Evolutionary conservation across 1,284 basidiomycete species (phyloP).

Genomic region (Tilletia caries): DNA sequence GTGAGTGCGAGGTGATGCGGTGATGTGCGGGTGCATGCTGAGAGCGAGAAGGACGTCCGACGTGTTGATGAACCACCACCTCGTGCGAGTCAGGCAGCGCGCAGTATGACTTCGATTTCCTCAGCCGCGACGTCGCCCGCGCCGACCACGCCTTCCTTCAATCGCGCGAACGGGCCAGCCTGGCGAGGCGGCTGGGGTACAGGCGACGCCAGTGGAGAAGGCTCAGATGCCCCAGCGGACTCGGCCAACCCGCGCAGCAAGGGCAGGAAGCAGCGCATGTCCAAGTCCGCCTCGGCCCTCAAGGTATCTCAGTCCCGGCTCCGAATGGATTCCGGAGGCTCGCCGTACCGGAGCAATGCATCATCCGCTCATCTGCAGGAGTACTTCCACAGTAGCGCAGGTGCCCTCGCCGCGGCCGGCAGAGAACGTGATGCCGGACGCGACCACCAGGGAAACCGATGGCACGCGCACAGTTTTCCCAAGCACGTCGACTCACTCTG

Average conservation of each 20-base stretch:
- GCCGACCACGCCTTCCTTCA: not conserved
- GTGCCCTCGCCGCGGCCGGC: not conserved
- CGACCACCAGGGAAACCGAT: slow-evolving; percentile 6
- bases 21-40: too few relatives aligned
- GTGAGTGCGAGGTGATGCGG: too few relatives aligned
- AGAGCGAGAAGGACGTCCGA: too few relatives aligned
- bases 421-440: slow-evolving; percentile 3
- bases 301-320: not conserved
- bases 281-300: not conserved
- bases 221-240: too few relatives aligned
- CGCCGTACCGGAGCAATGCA: not conserved
- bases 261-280: slow-evolving; percentile 4
- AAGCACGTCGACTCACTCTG: slow-evolving; percentile 37
- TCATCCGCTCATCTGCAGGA: not conserved
- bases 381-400: slow-evolving; percentile 1
- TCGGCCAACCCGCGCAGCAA: not conserved
- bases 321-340: not conserved
- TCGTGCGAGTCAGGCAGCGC: too few relatives aligned
- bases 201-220: not conserved
- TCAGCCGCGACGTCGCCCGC: slow-evolving; percentile 2
- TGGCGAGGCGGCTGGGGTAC: not conserved
- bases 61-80: too few relatives aligned
- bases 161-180: not conserved
- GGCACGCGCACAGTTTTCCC: slow-evolving; percentile 35
- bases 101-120: not conserved